Evolutionary conservation across 352 stramenopile genomes (phyloP).

Genomic region (Phytophthora podocarpi): DNA sequence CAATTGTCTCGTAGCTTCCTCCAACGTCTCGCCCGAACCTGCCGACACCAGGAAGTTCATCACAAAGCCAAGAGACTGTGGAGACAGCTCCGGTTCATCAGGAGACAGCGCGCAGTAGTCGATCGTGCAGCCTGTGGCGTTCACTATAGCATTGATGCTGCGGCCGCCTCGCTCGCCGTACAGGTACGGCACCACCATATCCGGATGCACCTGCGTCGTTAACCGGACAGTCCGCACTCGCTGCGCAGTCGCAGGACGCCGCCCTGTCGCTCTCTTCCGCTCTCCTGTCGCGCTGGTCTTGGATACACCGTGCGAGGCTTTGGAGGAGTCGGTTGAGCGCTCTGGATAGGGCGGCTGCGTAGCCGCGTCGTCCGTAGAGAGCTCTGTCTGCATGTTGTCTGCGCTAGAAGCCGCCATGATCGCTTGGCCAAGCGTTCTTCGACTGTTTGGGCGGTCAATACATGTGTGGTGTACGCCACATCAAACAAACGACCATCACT

Average conservation of each 20-base stretch:
- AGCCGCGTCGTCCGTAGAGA: constrained; percentile 1
- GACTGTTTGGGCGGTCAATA: neutral
- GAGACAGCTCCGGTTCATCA: constrained; percentile 40
- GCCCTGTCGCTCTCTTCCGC: neutral
- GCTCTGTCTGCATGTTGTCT: constrained; percentile 14
- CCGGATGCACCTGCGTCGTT: constrained; percentile 52
- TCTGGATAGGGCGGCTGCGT: constrained; percentile 9
- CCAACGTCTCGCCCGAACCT: constrained; percentile 46
- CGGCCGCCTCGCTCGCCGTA: constrained; percentile 58
- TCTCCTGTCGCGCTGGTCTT: neutral
- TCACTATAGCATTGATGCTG: constrained; percentile 57
- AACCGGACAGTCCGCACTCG: constrained; percentile 67
- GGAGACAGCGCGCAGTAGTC: constrained; percentile 72
- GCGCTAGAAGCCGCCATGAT: constrained; percentile 26
- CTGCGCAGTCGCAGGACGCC: constrained; percentile 13
- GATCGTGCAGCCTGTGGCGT: constrained; percentile 53
- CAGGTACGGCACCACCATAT: constrained; percentile 62
- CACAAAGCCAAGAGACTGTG: constrained; percentile 34
- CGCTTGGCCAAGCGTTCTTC: constrained; percentile 24
- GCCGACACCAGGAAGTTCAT: constrained; percentile 71
- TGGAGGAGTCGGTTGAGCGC: neutral
- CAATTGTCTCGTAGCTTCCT: constrained; percentile 50
- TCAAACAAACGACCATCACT: constrained; percentile 12
- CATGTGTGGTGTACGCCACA: constrained; percentile 15
- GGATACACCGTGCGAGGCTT: neutral